These are phyloP conservation scores for Trichoderma guizhouense DNA, from an alignment of 2,329 filamentous ascomycete species.

Conservation along the genomic window DNA sequence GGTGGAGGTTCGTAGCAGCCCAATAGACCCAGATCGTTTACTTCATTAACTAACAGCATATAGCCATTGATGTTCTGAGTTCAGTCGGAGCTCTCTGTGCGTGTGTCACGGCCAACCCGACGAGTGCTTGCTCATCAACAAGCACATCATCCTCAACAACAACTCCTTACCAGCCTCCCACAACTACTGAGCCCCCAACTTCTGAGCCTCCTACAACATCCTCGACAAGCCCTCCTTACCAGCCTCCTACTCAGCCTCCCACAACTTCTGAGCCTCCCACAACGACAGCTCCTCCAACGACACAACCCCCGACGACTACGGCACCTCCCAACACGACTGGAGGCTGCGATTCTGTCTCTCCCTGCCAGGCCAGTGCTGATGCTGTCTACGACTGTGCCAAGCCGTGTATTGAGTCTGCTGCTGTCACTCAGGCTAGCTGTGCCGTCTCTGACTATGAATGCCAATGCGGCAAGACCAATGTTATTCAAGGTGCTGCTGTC, in stretches of 20 bases:
- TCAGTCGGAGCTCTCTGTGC: conserved; percentile 24
- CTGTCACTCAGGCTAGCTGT: conserved; percentile 18
- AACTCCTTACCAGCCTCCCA: background rate
- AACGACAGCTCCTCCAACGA: background rate
- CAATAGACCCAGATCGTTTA: background rate
- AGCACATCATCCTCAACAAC: background rate
- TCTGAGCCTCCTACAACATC: background rate
- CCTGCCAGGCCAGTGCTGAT: conserved; percentile 17
- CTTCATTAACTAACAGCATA: background rate
- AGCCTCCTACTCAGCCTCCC: too few species aligned
- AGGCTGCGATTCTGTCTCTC: background rate
- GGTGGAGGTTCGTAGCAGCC: background rate
- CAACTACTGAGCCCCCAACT: background rate
- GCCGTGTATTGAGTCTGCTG: conserved; percentile 21
- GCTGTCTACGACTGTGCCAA: conserved; percentile 20
- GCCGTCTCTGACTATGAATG: conserved; percentile 20
- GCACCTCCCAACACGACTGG: background rate
- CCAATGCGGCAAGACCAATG: conserved; percentile 17
- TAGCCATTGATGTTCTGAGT: conserved; percentile 20
- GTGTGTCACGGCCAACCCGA: conserved; percentile 26
- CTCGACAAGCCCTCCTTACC: background rate
- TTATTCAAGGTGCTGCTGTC: conserved; percentile 20
- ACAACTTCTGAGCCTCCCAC: background rate
- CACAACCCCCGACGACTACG: background rate
- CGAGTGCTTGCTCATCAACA: conserved; percentile 17